A percentile compares a stretch with the other conserved stretches of the same genome.
Evolutionary conservation across 108 stramenopile genomes (phyloP).

Genomic region (Cyclostephanos tholiformis): DNA sequence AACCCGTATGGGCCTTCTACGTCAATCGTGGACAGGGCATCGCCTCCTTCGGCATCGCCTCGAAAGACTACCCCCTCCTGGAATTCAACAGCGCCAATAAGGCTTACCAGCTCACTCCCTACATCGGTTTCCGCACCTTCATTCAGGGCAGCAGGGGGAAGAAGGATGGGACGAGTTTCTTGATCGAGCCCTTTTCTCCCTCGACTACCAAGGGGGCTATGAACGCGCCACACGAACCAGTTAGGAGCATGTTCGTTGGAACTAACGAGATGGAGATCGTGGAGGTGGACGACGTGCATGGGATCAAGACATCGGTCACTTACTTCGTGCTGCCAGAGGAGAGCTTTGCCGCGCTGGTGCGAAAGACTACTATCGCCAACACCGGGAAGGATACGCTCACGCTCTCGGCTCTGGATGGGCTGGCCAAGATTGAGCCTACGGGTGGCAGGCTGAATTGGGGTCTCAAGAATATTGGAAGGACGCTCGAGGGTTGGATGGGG

Average conservation of each 20-base stretch:
- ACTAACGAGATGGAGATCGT: slow-evolving; percentile 91
- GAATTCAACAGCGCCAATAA: slow-evolving; percentile 96
- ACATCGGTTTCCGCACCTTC: slow-evolving; percentile 93
- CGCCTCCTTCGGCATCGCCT: slow-evolving; percentile 83
- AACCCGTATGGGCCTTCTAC: slow-evolving; percentile 94
- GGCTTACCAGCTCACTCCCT: slow-evolving; percentile 93
- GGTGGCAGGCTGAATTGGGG: slow-evolving; percentile 81
- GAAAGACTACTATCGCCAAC: slow-evolving; percentile 88
- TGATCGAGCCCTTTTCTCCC: slow-evolving; percentile 80
- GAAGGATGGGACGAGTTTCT: slow-evolving; percentile 53
- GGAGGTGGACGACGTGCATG: slow-evolving; percentile 79
- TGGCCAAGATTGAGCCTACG: slow-evolving; percentile 87
- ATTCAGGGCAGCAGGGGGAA: slow-evolving; percentile 70
- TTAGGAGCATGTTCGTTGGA: slow-evolving; percentile 90
- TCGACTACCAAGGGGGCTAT: slow-evolving; percentile 55
- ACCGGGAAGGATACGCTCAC: slow-evolving; percentile 61
- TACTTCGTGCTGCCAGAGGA: slow-evolving; percentile 91
- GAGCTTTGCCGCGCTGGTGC: slow-evolving; percentile 85
- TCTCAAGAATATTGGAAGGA: slow-evolving; percentile 93
- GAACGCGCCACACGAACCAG: slow-evolving; percentile 53
- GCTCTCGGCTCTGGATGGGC: slow-evolving; percentile 84
- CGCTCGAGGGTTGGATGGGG: slow-evolving; percentile 96
- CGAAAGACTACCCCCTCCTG: slow-evolving; percentile 89
- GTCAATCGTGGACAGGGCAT: slow-evolving; percentile 95
- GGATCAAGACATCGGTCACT: slow-evolving; percentile 76